Conservation (phyloP, 768 basidiomycete genomes). For the Tricholoma matsutake region DNA sequence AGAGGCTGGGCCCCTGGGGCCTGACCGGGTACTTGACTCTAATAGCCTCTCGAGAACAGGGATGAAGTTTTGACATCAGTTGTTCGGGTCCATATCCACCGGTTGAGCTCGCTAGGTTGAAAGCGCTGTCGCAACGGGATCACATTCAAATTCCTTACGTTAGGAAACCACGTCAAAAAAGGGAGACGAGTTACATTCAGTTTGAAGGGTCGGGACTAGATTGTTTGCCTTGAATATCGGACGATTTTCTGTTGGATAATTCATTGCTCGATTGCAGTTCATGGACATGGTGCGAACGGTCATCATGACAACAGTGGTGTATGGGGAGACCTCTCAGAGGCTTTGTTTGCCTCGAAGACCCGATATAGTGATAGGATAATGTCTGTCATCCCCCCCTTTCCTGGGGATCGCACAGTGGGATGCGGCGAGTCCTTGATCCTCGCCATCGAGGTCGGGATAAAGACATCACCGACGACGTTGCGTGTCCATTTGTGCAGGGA, state of each 20-base stretch:
- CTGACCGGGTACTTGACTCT: background rate
- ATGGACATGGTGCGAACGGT: too few relatives aligned
- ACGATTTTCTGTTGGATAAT: background rate
- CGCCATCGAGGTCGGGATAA: background rate
- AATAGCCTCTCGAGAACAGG: too few relatives aligned
- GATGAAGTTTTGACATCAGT: too few relatives aligned
- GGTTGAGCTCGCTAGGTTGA: background rate
- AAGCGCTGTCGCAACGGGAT: too few relatives aligned
- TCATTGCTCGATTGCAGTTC: too few relatives aligned
- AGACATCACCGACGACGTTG: background rate
- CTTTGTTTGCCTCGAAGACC: too few relatives aligned
- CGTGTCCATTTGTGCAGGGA: background rate
- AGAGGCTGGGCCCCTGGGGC: background rate
- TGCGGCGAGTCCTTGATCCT: too few relatives aligned
- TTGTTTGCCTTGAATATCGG: background rate
- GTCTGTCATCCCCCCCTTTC: too few relatives aligned
- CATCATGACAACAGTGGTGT: background rate
- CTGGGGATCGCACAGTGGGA: too few relatives aligned
- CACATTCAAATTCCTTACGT: too few relatives aligned
- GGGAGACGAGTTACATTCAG: background rate
- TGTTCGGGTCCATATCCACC: background rate
- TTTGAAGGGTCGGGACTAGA: background rate
- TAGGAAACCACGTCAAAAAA: background rate
- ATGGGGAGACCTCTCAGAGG: too few relatives aligned
- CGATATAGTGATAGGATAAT: too few relatives aligned